These are phyloP conservation scores for Aspergillus tubingensis DNA, from an alignment of 2,329 filamentous ascomycete species.

Conservation along the genomic window DNA sequence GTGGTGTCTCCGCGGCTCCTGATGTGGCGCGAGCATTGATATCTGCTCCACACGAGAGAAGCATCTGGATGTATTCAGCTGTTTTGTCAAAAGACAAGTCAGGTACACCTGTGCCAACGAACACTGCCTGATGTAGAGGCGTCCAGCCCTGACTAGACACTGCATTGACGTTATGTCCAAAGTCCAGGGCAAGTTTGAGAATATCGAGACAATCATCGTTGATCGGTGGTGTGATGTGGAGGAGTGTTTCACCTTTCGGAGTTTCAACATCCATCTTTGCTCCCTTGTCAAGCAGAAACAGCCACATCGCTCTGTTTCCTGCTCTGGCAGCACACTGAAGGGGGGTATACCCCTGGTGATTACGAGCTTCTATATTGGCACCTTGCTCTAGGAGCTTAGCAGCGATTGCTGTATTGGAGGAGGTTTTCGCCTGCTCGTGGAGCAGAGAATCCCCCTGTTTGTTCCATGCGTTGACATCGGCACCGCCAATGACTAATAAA, in stretches of 20 bases:
- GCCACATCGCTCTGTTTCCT: slow-evolving; percentile 33
- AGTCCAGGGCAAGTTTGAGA: slow-evolving; percentile 19
- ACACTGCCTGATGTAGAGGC: slow-evolving; percentile 30
- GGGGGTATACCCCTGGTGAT: slow-evolving; percentile 31
- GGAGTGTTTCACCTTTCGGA: slow-evolving; percentile 30
- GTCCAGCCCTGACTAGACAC: slow-evolving; percentile 25
- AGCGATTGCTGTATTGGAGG: slow-evolving; percentile 18
- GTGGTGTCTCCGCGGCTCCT: slow-evolving; percentile 23
- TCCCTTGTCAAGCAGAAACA: slow-evolving; percentile 24
- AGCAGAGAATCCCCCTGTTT: slow-evolving; percentile 31
- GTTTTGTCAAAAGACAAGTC: slow-evolving; percentile 25
- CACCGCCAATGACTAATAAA: slow-evolving; percentile 30
- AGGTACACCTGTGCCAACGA: slow-evolving; percentile 18
- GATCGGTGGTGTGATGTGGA: slow-evolving; percentile 31
- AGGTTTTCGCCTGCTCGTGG: slow-evolving; percentile 27
- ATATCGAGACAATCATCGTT: slow-evolving; percentile 31
- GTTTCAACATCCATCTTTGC: slow-evolving; percentile 30
- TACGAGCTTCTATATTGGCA: slow-evolving; percentile 32
- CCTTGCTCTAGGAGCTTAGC: slow-evolving; percentile 28
- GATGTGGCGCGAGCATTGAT: slow-evolving; percentile 23
- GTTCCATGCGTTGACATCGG: slow-evolving; percentile 35
- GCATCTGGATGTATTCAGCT: slow-evolving; percentile 24
- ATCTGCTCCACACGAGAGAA: slow-evolving; percentile 26
- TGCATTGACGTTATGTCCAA: slow-evolving; percentile 19
- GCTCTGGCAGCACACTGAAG: slow-evolving; percentile 32